These are phyloP conservation scores for Dunaliella primolecta DNA, from an alignment of 139 green algal species.

Conservation along the genomic window DNA sequence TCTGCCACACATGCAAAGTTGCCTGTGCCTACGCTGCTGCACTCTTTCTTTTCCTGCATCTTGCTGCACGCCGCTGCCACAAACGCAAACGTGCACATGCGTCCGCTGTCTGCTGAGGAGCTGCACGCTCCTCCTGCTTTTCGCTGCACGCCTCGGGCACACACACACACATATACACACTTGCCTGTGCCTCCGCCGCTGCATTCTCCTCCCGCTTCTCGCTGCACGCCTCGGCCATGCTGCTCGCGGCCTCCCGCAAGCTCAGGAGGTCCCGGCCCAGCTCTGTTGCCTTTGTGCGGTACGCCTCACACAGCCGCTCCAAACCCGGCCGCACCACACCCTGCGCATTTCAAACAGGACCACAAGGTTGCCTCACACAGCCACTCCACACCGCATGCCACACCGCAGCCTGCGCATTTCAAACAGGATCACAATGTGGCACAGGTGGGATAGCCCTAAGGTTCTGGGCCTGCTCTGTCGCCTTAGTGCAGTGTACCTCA, in stretches of 20 bases:
- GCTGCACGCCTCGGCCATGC: constrained; percentile 37
- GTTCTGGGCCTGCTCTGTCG: too few species aligned
- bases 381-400: constrained; percentile 58
- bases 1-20: too few species aligned
- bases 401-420: background rate
- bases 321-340: constrained; percentile 46
- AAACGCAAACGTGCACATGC: constrained; percentile 8
- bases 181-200: constrained; percentile 39
- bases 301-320: constrained; percentile 60
- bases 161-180: background rate
- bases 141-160: too few species aligned
- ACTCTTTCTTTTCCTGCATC: too few species aligned
- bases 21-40: too few species aligned
- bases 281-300: constrained; percentile 51
- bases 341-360: background rate
- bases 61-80: too few species aligned
- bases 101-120: too few species aligned
- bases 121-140: too few species aligned
- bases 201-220: constrained; percentile 70
- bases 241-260: constrained; percentile 55
- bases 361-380: constrained; percentile 65
- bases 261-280: constrained; percentile 63
- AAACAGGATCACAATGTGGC: too few species aligned
- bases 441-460: too few species aligned
- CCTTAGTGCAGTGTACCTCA: too few species aligned